phyloP scores from a whole-genome alignment of 176 grass and related monocot genomes.

The Oryza punctata region DNA sequence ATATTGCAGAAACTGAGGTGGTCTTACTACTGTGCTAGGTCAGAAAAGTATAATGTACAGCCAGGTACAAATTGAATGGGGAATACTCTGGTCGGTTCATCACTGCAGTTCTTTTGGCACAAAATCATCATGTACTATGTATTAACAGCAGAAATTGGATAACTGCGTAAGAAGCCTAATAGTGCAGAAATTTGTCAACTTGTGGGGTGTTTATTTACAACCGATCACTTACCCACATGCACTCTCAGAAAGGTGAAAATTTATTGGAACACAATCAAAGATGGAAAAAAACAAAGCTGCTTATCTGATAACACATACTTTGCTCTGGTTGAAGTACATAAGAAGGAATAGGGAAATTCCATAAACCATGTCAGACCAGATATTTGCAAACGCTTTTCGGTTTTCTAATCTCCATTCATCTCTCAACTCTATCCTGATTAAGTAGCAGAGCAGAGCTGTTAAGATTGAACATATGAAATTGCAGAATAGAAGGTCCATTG shows the following conservation, averaged over 20 bases:
- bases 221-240: conserved; percentile 12
- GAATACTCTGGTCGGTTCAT: not conserved
- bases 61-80: not conserved
- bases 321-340: conserved; percentile 83
- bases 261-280: not conserved
- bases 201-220: conserved; percentile 24
- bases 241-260: not conserved
- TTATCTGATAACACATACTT: conserved; percentile 59
- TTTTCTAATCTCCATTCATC: conserved; percentile 95
- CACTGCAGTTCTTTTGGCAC: not conserved
- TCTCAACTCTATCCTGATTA: conserved; percentile 88
- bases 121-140: not conserved
- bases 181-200: not conserved
- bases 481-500: conserved; percentile 5
- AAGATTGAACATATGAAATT: conserved; percentile 40
- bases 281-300: not conserved
- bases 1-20: not conserved
- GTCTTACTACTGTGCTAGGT: not conserved
- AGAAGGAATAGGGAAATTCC: conserved; percentile 85
- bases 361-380: conserved; percentile 86
- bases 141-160: not conserved
- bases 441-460: conserved; percentile 29
- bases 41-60: conserved; percentile 11
- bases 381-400: conserved; percentile 87
- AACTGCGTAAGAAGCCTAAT: not conserved